Evolutionary conservation across 73 alveolate genomes (phyloP).

Genomic region (Uronychia setigera): DNA sequence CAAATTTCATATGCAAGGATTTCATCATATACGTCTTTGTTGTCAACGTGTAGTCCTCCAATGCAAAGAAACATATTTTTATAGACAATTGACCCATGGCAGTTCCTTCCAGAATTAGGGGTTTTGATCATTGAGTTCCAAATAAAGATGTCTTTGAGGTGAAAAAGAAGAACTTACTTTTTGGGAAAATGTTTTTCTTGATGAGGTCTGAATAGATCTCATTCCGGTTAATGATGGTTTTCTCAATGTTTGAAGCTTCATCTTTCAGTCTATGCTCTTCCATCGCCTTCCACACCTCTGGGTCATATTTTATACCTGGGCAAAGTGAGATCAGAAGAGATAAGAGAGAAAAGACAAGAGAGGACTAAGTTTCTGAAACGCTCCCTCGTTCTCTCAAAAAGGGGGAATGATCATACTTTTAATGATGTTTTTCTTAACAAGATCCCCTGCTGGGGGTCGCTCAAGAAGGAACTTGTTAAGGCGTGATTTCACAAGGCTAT

Average conservation of each 20-base stretch:
- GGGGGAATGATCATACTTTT: neutral
- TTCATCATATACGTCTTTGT: neutral
- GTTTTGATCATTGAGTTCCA: neutral
- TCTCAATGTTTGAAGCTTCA: neutral
- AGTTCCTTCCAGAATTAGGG: conserved; percentile 2
- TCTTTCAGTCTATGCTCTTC: neutral
- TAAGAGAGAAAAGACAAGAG: no score
- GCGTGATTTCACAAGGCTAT: neutral
- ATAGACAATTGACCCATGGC: neutral
- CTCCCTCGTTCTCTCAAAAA: no score
- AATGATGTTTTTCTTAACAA: neutral
- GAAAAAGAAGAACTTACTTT: neutral
- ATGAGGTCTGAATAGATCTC: neutral
- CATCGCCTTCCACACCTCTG: neutral
- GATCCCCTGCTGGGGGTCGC: neutral
- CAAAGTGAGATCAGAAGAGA: neutral
- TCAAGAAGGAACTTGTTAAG: neutral
- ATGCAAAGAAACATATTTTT: neutral
- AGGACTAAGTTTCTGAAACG: no score
- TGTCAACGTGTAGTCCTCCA: conserved; percentile 1
- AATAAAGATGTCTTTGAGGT: neutral
- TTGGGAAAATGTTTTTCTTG: conserved; percentile 1
- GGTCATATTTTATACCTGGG: neutral
- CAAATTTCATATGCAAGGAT: neutral
- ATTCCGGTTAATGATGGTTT: neutral